Percentiles rank a stretch among this genome's conserved stretches.
These are phyloP conservation scores for Mortierella sp. DNA, from an alignment of 371 early-diverging fungal genomes.

Conservation along the genomic window DNA sequence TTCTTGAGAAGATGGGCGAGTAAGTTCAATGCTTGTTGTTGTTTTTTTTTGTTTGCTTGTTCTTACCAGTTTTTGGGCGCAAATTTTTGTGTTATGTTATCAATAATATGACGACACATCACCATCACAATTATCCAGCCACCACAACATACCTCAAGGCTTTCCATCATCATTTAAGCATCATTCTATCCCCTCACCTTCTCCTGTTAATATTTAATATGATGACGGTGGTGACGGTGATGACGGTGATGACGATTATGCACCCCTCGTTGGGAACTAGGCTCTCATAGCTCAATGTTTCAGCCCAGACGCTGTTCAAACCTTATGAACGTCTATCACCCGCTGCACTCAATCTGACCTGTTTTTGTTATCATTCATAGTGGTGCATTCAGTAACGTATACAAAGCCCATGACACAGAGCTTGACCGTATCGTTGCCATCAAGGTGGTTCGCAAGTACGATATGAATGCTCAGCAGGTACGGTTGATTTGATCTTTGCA, in stretches of 20 bases:
- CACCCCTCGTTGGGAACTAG: not conserved
- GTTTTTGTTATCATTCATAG: slow-evolving; percentile 52
- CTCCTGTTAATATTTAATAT: too few relatives aligned
- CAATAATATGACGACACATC: not conserved
- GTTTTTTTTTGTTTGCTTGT: too few relatives aligned
- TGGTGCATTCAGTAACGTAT: slow-evolving; percentile 90
- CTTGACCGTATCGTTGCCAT: slow-evolving; percentile 79
- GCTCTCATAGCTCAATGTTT: not conserved
- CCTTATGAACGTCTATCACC: not conserved
- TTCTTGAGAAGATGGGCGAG: slow-evolving; percentile 77
- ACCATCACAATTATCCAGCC: not conserved
- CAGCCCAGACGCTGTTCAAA: not conserved
- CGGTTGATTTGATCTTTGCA: not conserved
- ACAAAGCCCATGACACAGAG: slow-evolving; percentile 71
- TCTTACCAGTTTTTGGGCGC: too few relatives aligned
- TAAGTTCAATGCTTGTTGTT: slow-evolving; percentile 56
- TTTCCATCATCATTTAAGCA: slow-evolving; percentile 3
- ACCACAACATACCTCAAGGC: not conserved
- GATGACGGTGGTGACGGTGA: not conserved
- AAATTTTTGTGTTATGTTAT: not conserved
- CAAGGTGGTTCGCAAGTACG: slow-evolving; percentile 83
- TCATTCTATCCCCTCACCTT: not conserved
- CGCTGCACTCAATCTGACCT: not conserved
- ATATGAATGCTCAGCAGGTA: slow-evolving; percentile 71
- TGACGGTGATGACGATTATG: not conserved